Base-by-base conservation (phyloP, 208 protist genomes). In the Crithidia mellificae region DNA sequence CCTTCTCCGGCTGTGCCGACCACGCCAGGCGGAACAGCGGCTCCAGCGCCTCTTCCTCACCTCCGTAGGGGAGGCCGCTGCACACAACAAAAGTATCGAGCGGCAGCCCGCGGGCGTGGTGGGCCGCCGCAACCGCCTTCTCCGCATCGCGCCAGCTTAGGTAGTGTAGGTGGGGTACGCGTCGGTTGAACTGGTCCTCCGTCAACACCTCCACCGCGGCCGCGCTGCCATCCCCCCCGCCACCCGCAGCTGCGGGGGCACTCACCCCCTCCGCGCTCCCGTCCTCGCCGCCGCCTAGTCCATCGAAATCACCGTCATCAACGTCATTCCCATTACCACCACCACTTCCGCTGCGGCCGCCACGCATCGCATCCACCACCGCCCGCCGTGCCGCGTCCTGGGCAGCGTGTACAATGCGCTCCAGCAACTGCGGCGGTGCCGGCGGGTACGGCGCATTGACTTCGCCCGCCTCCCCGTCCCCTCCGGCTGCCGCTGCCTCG, bases 181-280 rank as follows among this genome's bases (percentile, higher is more conserved):
- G 86, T n/a, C 90, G 84, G 71, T 96, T 94, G 80, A 89, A 97
- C 70, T 96, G 90, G 46, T 98, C 96, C 78, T 98, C 96, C 11
- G 91, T 95, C 17, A 98, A 76, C 36, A 93, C 54, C 67, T 96
- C 90, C 47, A 79, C 49, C 12, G 68, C 64, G 20, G 46, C 68
- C 27, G 30, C 57, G 0, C 34, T 24, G 15, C 30, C 57, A 22
- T 59, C 63, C 12, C 49, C 52, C 0, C 64, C 74, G 43, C 61
- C 73, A 19, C 65, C 38, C 2, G 25, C 32, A 29, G 59, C 66
- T 3, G 51, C 52, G 17, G 69, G 63, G 14, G 56, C 68, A 24
- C 59, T 75, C 2, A 72, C 77, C 17, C 73, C 52, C n/a, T 50
- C 72, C n/a, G 78, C 78, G 2, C 77, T 63, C 15, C 64, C 59